phyloP scores from a whole-genome alignment of 371 early-diverging fungal species.

The Umbelopsis sp. region DNA sequence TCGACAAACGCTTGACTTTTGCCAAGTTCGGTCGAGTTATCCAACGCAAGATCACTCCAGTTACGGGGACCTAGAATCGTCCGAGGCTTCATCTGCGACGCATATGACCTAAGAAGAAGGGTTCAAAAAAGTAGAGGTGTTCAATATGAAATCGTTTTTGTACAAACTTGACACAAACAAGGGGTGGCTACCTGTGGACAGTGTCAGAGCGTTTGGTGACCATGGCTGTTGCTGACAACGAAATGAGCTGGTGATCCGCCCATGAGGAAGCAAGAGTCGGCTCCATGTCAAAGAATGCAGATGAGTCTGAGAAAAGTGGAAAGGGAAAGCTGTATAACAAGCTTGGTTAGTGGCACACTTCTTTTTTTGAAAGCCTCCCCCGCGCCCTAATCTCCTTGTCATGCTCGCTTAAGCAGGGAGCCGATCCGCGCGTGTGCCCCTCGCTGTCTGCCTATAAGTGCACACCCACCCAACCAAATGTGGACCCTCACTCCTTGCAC shows the following conservation, averaged over 20 bases:
- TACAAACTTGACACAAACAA: background rate
- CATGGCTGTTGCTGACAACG: slow-evolving; percentile 1
- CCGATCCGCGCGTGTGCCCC: slow-evolving; percentile 20
- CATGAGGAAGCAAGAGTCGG: slow-evolving; percentile 17
- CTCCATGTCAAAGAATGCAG: slow-evolving; percentile 19
- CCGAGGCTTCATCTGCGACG: slow-evolving; percentile 19
- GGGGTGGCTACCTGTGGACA: slow-evolving; percentile 8
- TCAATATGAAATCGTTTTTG: background rate
- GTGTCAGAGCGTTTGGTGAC: slow-evolving; percentile 7
- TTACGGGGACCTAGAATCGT: slow-evolving; percentile 15
- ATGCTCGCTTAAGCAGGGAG: slow-evolving; percentile 18
- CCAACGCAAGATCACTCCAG: slow-evolving; percentile 10
- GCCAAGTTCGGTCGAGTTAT: background rate
- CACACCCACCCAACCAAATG: slow-evolving; percentile 14
- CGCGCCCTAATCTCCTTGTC: slow-evolving; percentile 19
- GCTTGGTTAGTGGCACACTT: slow-evolving; percentile 18
- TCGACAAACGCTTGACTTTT: slow-evolving; percentile 5
- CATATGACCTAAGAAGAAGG: slow-evolving; percentile 14
- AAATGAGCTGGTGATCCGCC: slow-evolving; percentile 18
- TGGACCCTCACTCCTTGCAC: slow-evolving; percentile 16
- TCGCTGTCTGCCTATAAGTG: slow-evolving; percentile 11
- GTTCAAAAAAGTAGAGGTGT: background rate
- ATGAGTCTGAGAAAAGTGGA: slow-evolving; percentile 19
- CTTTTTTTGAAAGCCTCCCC: slow-evolving; percentile 19
- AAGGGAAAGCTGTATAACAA: slow-evolving; percentile 19